Conservation (phyloP, 495 filamentous ascomycete genomes). For the Amniculicola lignicola region DNA sequence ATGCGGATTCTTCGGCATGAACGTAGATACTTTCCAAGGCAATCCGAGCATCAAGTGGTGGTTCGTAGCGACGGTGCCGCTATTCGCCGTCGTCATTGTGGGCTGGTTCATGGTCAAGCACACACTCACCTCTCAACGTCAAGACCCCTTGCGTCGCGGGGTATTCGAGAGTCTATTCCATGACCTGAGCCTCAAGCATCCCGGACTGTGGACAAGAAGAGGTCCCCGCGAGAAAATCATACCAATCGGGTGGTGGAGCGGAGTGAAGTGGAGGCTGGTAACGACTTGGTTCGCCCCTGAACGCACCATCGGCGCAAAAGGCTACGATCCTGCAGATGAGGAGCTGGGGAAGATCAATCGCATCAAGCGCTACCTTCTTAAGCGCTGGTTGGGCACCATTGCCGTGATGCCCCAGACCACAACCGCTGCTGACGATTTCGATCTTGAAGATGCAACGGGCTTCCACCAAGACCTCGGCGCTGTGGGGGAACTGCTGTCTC, state of each 20-base stretch:
- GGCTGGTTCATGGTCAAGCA: conserved; percentile 53
- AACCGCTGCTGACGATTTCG: not conserved
- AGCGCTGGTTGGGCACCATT: conserved; percentile 47
- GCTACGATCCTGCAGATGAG: conserved; percentile 38
- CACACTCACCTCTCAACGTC: conserved; percentile 44
- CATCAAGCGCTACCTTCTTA: conserved; percentile 45
- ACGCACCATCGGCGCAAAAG: conserved; percentile 35
- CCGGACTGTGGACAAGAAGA: conserved; percentile 48
- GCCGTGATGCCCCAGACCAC: conserved; percentile 26
- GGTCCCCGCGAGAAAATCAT: conserved; percentile 47
- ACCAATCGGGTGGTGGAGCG: conserved; percentile 37
- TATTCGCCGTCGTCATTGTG: conserved; percentile 47
- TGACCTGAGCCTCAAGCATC: conserved; percentile 47
- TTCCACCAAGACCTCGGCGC: conserved; percentile 27
- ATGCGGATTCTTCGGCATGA: conserved; percentile 55
- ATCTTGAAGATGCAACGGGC: conserved; percentile 17
- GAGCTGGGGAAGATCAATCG: conserved; percentile 45
- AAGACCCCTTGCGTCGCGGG: conserved; percentile 50
- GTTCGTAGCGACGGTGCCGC: conserved; percentile 48
- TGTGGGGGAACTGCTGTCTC: conserved; percentile 27
- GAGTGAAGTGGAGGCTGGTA: conserved; percentile 50
- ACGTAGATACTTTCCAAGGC: conserved; percentile 45
- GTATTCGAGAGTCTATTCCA: conserved; percentile 52
- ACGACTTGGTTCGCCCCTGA: conserved; percentile 45
- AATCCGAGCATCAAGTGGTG: conserved; percentile 52